Evolutionary conservation across 192 early-diverging fungal species (phyloP).

Genomic region (Mortierella claussenii): DNA sequence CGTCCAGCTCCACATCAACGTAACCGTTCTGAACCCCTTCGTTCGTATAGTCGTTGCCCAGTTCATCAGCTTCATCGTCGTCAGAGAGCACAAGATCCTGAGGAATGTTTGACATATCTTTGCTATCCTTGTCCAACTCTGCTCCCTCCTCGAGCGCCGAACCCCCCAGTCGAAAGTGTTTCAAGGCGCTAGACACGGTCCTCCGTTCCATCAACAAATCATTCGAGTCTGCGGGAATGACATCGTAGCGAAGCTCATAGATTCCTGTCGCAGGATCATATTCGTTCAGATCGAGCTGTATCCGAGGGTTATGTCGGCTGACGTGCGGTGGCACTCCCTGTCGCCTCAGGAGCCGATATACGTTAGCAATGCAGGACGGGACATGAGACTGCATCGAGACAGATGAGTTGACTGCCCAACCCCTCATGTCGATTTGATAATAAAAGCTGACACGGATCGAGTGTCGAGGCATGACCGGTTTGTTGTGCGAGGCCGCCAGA

Average conservation of each 20-base stretch:
- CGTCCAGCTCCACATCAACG: slow-evolving; percentile 54
- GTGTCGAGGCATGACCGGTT: slow-evolving; percentile 50
- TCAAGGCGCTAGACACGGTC: slow-evolving; percentile 31
- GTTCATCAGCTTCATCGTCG: slow-evolving; percentile 36
- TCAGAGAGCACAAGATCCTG: slow-evolving; percentile 42
- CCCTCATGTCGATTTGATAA: slow-evolving; percentile 53
- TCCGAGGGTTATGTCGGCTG: slow-evolving; percentile 45
- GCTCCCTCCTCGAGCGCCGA: slow-evolving; percentile 8
- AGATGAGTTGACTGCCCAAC: slow-evolving; percentile 54
- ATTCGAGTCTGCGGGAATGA: slow-evolving; percentile 37
- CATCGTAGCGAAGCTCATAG: slow-evolving; percentile 54
- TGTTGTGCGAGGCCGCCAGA: slow-evolving; percentile 39
- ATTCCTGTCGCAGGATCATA: slow-evolving; percentile 50
- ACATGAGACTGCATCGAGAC: slow-evolving; percentile 54
- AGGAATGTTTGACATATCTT: slow-evolving; percentile 20
- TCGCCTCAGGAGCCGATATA: slow-evolving; percentile 36
- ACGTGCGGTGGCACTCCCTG: slow-evolving; percentile 52
- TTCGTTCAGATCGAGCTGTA: slow-evolving; percentile 52
- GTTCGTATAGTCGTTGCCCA: slow-evolving; percentile 12
- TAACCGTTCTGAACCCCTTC: slow-evolving; percentile 14
- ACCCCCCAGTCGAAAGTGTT: slow-evolving; percentile 28
- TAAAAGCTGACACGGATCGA: slow-evolving; percentile 55
- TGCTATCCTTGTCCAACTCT: slow-evolving; percentile 11
- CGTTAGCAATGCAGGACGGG: slow-evolving; percentile 50
- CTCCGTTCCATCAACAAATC: slow-evolving; percentile 18